phyloP scores from a whole-genome alignment of 305 asterid genomes.

The Fraxinus xanthoxyloides region DNA sequence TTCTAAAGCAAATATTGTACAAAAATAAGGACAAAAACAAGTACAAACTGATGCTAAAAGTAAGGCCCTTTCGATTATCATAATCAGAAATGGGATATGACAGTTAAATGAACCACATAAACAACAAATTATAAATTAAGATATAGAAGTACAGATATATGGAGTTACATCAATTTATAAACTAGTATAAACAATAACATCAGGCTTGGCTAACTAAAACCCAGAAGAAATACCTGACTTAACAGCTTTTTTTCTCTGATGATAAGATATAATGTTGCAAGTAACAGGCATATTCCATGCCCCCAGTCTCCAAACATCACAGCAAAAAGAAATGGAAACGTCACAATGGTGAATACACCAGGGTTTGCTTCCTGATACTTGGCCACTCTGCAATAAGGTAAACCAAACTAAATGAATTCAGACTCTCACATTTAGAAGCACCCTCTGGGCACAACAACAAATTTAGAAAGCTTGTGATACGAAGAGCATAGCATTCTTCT shows the following conservation, averaged over 20 bases:
- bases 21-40: neutral
- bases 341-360: conserved; percentile 85
- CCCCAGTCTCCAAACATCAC: conserved; percentile 99
- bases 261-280: conserved; percentile 61
- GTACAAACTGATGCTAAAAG: neutral
- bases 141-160: neutral
- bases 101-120: neutral
- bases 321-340: conserved; percentile 93
- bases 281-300: conserved; percentile 90
- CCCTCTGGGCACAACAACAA: neutral
- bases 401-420: conserved; percentile 3
- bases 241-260: conserved; percentile 71
- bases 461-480: neutral
- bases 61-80: neutral
- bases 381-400: conserved; percentile 66
- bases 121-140: neutral
- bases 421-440: conserved; percentile 2
- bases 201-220: conserved; percentile 2
- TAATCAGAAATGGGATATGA: neutral
- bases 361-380: conserved; percentile 98
- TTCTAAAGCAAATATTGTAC: neutral
- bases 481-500: neutral
- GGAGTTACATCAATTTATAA: conserved; percentile 1
- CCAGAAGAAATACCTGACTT: conserved; percentile 59
- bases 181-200: neutral